A percentile compares a stretch with the other conserved stretches of the same genome.
These are phyloP conservation scores for Tolypocladium nubicola DNA, from an alignment of 2,329 filamentous ascomycete genomes.

Conservation along the genomic window DNA sequence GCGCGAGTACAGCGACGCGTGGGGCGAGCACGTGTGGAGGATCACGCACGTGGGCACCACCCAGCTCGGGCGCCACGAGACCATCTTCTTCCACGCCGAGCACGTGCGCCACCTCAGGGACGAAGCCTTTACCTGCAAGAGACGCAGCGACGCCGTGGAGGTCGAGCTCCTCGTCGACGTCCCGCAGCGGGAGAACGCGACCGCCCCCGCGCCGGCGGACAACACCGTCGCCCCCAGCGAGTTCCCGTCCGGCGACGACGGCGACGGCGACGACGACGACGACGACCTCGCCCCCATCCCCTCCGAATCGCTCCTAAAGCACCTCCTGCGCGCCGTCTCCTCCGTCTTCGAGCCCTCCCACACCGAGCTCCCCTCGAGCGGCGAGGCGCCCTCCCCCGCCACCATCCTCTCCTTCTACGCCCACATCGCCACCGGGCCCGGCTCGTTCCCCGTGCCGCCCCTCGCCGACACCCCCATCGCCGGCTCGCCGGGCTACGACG, in stretches of 20 bases:
- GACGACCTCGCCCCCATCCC: slow-evolving; percentile 7
- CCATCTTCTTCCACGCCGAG: slow-evolving; percentile 67
- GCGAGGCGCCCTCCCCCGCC: slow-evolving; percentile 17
- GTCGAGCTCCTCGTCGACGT: slow-evolving; percentile 47
- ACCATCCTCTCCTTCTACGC: slow-evolving; percentile 41
- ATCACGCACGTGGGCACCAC: slow-evolving; percentile 75
- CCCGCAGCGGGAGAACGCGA: slow-evolving; percentile 14
- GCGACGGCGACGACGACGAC: background rate
- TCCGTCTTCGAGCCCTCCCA: slow-evolving; percentile 30
- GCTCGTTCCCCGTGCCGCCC: slow-evolving; percentile 61
- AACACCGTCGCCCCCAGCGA: slow-evolving; percentile 3
- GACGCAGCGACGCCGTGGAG: slow-evolving; percentile 64
- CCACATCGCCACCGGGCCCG: slow-evolving; percentile 40
- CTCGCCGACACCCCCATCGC: slow-evolving; percentile 43
- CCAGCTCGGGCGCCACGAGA: slow-evolving; percentile 77
- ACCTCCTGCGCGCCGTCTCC: slow-evolving; percentile 34
- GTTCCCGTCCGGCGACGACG: background rate
- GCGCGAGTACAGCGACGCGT: slow-evolving; percentile 40
- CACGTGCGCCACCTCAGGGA: slow-evolving; percentile 69
- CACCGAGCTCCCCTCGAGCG: slow-evolving; percentile 17
- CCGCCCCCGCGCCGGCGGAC: slow-evolving; percentile 8
- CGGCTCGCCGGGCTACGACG: slow-evolving; percentile 29
- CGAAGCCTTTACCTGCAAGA: slow-evolving; percentile 71
- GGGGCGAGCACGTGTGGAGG: slow-evolving; percentile 44
- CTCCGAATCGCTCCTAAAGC: slow-evolving; percentile 32